phyloP scores from a whole-genome alignment of 495 filamentous ascomycete species.

The Xeromyces bisporus region DNA sequence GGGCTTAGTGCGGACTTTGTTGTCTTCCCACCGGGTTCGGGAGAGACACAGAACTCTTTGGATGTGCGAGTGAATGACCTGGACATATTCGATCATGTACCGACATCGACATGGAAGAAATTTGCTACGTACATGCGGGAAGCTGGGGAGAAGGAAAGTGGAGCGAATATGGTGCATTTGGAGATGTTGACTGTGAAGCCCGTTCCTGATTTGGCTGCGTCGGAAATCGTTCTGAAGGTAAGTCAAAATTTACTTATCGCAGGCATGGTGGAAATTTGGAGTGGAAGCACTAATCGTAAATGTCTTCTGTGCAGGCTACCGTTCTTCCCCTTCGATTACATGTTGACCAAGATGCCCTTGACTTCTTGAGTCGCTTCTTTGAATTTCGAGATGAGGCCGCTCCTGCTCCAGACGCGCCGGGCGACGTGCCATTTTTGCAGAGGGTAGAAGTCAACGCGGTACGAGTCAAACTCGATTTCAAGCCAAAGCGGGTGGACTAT shows the following conservation, averaged over 20 bases:
- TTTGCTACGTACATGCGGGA: constrained; percentile 89
- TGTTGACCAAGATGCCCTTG: constrained; percentile 94
- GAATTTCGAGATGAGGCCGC: constrained; percentile 78
- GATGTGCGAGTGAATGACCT: constrained; percentile 69
- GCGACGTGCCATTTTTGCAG: constrained; percentile 77
- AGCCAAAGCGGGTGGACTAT: constrained; percentile 94
- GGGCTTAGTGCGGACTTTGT: constrained; percentile 74
- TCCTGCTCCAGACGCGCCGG: constrained; percentile 31
- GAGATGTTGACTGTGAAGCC: constrained; percentile 79
- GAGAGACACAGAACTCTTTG: constrained; percentile 71
- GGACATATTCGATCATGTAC: constrained; percentile 86
- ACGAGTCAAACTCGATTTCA: constrained; percentile 81
- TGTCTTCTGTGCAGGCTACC: constrained; percentile 39
- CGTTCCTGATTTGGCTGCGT: constrained; percentile 63
- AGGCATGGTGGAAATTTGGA: too few species aligned
- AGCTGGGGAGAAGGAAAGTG: constrained; percentile 65
- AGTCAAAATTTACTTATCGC: constrained; percentile 5
- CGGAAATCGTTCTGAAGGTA: constrained; percentile 76
- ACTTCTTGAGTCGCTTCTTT: constrained; percentile 95
- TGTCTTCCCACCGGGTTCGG: constrained; percentile 58
- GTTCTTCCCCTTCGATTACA: constrained; percentile 80
- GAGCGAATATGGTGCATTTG: constrained; percentile 75
- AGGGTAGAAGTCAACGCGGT: constrained; percentile 73
- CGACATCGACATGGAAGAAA: constrained; percentile 95
- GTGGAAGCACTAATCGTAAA: constrained; percentile 10